Evolutionary conservation across 345 rosid genomes (phyloP), one percentile per base, ranked within the genome.

Genomic region (Kandelia obovata): DNA sequence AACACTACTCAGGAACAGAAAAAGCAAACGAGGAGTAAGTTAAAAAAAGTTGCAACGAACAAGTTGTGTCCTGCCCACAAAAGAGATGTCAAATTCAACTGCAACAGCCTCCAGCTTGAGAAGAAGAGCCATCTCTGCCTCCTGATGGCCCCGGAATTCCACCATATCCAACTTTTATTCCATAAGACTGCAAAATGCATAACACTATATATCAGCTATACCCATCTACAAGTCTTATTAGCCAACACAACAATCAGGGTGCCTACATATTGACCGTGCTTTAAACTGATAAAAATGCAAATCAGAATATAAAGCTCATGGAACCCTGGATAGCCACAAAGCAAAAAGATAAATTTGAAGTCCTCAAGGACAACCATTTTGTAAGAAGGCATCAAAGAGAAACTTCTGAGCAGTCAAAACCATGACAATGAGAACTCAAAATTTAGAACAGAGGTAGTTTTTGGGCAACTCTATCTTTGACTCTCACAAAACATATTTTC

Each of bases 131-230:
- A 69, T 88, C 96, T 76, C 92, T 87, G 71, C 91, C 90, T 37
- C 94, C 99, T 19, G 96, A 87, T 61, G 98, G 94, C 72, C 99
- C 99, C 0, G 97, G 92, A 69, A 95, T 87, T 74, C 96, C 97
- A 66, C 97, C 98, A 27, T 90, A 92, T 66, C 99, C 99, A 32
- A 95, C 96, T 78, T 95, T 95, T 63, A 92, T 95, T 77, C 99
- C 99, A 64, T 88, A 92, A 11, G 99, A 92, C 96, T 89, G 88
- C 77, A 69, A 17, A 21, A 5, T 39, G 47, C 32, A 49, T 20
- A 57, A 53, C 70, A 28, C 6, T 32, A n/a, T 27, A 39, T 53
- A 68, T 76, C 69, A 82, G 66, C 53, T 62, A 62, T 52, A 58
- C 23, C 17, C 55, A 63, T 53, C 64, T 34, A 27, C 47, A 35